A percentile compares a stretch with the other conserved stretches of the same genome.
Evolutionary conservation across 1,284 basidiomycete genomes (phyloP).

Genomic region (Ceratobasidium sp.): DNA sequence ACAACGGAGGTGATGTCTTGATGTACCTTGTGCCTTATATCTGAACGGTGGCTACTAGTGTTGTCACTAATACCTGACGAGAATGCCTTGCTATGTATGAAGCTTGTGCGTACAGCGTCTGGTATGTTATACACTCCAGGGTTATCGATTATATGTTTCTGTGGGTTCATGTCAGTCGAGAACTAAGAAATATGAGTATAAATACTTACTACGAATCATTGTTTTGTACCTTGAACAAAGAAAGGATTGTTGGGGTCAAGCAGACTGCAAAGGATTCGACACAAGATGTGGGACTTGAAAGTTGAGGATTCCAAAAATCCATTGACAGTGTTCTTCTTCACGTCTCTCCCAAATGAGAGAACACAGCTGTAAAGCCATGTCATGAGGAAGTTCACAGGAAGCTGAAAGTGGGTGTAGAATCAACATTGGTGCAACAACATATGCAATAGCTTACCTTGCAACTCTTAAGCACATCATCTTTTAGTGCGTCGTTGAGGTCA

Average conservation of each 20-base stretch:
- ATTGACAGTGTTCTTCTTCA: neutral
- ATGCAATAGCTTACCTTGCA: conserved; percentile 7
- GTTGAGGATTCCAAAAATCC: conserved; percentile 12
- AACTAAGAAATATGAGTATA: no score
- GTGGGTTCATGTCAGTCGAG: no score
- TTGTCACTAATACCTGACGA: no score
- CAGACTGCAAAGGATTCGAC: neutral
- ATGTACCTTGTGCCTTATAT: neutral
- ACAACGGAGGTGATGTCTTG: no score
- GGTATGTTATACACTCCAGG: neutral
- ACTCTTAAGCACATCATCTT: conserved; percentile 1
- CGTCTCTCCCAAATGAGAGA: neutral
- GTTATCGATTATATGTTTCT: conserved; percentile 3
- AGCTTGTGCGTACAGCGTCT: neutral
- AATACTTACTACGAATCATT: conserved; percentile 5
- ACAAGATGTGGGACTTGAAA: conserved; percentile 10
- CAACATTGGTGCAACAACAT: no score
- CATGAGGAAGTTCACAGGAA: neutral
- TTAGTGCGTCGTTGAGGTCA: neutral
- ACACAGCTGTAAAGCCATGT: conserved; percentile 4
- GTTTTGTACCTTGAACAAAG: conserved; percentile 8
- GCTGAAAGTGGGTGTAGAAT: neutral
- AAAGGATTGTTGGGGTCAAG: conserved; percentile 4
- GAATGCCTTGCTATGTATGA: conserved; percentile 5
- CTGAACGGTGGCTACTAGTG: no score